Evolutionary conservation across 176 grass and related monocot species (phyloP).

Genomic region (Aegilops bicornis): DNA sequence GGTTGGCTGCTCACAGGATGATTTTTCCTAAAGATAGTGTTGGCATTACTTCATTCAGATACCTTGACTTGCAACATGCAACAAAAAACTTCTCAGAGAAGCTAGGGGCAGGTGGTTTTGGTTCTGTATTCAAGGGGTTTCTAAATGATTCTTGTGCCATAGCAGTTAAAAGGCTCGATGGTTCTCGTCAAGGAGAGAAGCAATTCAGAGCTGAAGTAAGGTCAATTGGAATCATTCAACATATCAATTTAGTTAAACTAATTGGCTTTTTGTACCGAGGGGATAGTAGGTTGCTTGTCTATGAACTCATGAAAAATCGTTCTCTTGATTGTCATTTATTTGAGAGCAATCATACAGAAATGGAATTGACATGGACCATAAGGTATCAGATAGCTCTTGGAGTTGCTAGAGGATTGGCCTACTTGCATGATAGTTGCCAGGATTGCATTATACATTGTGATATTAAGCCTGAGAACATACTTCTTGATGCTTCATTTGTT

Average conservation of each 20-base stretch:
- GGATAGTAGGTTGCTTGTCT: constrained; percentile 42
- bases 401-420: no score
- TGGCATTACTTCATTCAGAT: constrained; percentile 31
- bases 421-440: no score
- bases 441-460: no score
- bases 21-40: neutral
- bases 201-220: constrained; percentile 46
- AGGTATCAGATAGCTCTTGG: no score
- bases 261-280: constrained; percentile 53
- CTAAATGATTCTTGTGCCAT: constrained; percentile 31
- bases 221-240: constrained; percentile 50
- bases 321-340: constrained; percentile 50
- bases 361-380: no score
- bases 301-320: constrained; percentile 53
- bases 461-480: no score
- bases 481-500: no score
- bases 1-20: neutral
- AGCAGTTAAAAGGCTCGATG: constrained; percentile 45
- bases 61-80: constrained; percentile 34
- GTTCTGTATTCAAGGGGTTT: constrained; percentile 59
- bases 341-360: neutral
- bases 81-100: constrained; percentile 56
- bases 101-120: constrained; percentile 55
- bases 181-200: constrained; percentile 47
- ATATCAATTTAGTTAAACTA: constrained; percentile 51